Evolutionary conservation across 331 rosid species (phyloP).

Genomic region (Acacia pycnantha): DNA sequence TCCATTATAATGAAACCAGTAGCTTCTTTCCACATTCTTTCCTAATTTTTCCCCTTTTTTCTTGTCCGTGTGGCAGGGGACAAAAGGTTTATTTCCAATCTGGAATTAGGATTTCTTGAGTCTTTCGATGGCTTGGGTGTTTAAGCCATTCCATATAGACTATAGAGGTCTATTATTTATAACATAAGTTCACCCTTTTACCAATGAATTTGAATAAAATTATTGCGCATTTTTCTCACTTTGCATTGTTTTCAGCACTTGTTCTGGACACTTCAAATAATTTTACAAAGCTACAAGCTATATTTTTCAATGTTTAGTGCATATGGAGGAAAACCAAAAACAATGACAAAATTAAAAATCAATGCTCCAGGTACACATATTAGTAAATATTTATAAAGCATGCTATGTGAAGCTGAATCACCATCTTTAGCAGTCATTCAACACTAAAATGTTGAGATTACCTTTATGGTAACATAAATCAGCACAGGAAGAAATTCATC

Average conservation of each 20-base stretch:
- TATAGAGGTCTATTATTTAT: not conserved
- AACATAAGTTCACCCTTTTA: not conserved
- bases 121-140: too few species aligned
- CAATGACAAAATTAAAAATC: not conserved
- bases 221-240: not conserved
- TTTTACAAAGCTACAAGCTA: conserved; percentile 9
- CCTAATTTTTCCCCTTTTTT: too few species aligned
- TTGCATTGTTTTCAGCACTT: not conserved
- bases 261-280: not conserved
- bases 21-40: too few species aligned
- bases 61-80: too few species aligned
- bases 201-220: not conserved
- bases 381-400: not conserved
- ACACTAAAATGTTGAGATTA: conserved; percentile 30
- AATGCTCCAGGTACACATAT: not conserved
- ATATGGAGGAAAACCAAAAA: conserved; percentile 7
- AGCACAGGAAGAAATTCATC: conserved; percentile 98
- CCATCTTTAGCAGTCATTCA: conserved; percentile 5
- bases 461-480: conserved; percentile 93
- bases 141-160: not conserved
- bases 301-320: not conserved
- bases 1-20: too few species aligned
- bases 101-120: too few species aligned
- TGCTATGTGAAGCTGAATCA: not conserved
- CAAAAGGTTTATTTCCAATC: too few species aligned